Percentiles rank a stretch among this genome's conserved stretches.
These are phyloP conservation scores for Claviceps lovelessii DNA, from an alignment of 2,329 filamentous ascomycete genomes.

Conservation along the genomic window DNA sequence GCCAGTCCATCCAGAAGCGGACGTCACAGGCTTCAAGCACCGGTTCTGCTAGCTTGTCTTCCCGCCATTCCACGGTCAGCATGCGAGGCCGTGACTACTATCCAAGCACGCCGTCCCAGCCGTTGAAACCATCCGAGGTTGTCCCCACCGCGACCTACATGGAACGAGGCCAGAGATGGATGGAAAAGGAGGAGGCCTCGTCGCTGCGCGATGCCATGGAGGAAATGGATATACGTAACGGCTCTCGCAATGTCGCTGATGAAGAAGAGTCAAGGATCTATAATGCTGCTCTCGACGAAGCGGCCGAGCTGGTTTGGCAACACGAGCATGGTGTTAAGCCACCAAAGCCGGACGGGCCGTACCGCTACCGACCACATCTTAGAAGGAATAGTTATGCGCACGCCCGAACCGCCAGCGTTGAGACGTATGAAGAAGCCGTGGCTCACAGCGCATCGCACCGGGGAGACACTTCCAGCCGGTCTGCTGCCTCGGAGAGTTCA, in stretches of 20 bases:
- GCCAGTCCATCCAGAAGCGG: slow-evolving; percentile 12
- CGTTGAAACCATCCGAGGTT: slow-evolving; percentile 43
- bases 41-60: slow-evolving; percentile 30
- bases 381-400: slow-evolving; percentile 58
- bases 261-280: slow-evolving; percentile 54
- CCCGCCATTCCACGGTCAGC: slow-evolving; percentile 34
- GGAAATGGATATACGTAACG: slow-evolving; percentile 47
- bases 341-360: slow-evolving; percentile 43
- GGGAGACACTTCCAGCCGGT: slow-evolving; percentile 28
- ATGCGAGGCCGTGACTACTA: slow-evolving; percentile 37
- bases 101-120: slow-evolving; percentile 25
- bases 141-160: slow-evolving; percentile 56
- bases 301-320: slow-evolving; percentile 64
- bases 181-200: slow-evolving; percentile 64
- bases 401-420: slow-evolving; percentile 46
- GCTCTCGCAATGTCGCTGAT: slow-evolving; percentile 17
- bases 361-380: slow-evolving; percentile 53
- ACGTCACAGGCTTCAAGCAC: slow-evolving; percentile 25
- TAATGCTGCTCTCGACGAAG: slow-evolving; percentile 59
- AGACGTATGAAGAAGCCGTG: slow-evolving; percentile 30
- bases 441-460: slow-evolving; percentile 28
- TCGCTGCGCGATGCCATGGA: slow-evolving; percentile 60
- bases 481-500: slow-evolving; percentile 37
- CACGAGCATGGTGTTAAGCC: slow-evolving; percentile 45
- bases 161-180: slow-evolving; percentile 60